Conservation (phyloP, 1,139 yeast species). For the Kodamaea arcana region DNA sequence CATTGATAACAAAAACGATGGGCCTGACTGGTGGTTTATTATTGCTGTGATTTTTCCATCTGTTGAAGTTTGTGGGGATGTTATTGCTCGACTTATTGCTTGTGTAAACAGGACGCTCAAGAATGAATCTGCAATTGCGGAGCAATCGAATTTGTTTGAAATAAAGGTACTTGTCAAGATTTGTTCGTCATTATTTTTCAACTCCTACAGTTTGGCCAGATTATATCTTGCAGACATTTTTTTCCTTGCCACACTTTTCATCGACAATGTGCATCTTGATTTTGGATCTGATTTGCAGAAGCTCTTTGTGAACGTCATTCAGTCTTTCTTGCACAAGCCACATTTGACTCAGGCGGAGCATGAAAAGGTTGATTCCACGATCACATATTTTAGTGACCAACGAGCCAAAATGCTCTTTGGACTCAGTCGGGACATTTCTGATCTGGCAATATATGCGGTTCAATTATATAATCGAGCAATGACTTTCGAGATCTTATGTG, state of each 20-base stretch:
- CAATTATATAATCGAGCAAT: conserved; percentile 47
- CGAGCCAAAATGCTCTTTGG: conserved; percentile 77
- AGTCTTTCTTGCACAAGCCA: conserved; percentile 63
- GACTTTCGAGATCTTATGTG: conserved; percentile 64
- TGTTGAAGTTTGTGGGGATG: conserved; percentile 65
- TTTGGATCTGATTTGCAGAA: conserved; percentile 66
- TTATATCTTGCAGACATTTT: conserved; percentile 70
- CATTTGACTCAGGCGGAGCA: conserved; percentile 43
- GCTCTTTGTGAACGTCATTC: conserved; percentile 64
- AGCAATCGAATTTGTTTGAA: conserved; percentile 66
- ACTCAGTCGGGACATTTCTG: conserved; percentile 56
- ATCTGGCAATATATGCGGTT: conserved; percentile 23
- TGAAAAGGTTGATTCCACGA: conserved; percentile 45
- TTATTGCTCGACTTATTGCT: conserved; percentile 51
- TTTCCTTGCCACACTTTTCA: conserved; percentile 63
- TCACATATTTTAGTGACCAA: conserved; percentile 63
- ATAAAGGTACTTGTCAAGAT: conserved; percentile 65
- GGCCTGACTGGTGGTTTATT: conserved; percentile 61
- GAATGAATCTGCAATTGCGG: conserved; percentile 53
- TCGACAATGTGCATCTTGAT: conserved; percentile 70
- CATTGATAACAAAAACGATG: conserved; percentile 71
- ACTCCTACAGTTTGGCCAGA: conserved; percentile 61
- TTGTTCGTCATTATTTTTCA: conserved; percentile 67
- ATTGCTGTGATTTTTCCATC: conserved; percentile 71
- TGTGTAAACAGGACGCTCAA: conserved; percentile 48